Evolutionary conservation across 371 early-diverging fungal species (phyloP).

Genomic region (Mucor sp.): DNA sequence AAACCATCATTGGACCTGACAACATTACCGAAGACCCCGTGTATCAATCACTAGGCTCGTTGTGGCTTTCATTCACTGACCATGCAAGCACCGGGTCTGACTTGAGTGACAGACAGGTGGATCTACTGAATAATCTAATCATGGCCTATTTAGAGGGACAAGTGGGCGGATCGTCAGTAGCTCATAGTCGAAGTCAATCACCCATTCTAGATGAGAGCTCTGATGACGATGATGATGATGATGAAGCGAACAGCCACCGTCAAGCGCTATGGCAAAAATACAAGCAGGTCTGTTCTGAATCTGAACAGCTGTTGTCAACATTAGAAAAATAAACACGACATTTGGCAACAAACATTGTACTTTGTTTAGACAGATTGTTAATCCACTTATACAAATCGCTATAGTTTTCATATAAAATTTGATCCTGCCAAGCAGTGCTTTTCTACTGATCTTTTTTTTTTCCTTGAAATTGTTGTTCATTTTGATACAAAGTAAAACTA

Average conservation of each 20-base stretch:
- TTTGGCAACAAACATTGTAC: background rate
- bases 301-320: conserved; percentile 1
- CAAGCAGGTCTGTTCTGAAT: background rate
- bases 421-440: background rate
- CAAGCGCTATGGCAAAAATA: conserved; percentile 18
- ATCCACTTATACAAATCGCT: background rate
- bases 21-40: conserved; percentile 21
- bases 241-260: background rate
- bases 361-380: conserved; percentile 4
- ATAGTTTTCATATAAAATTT: background rate
- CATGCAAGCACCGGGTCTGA: background rate
- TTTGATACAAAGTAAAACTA: background rate
- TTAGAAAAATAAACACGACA: background rate
- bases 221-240: background rate
- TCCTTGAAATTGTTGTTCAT: background rate
- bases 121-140: conserved; percentile 38
- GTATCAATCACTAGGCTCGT: conserved; percentile 29
- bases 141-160: conserved; percentile 45
- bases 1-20: conserved; percentile 38
- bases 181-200: background rate
- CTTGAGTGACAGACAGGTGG: conserved; percentile 29
- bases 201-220: background rate
- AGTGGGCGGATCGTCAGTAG: background rate
- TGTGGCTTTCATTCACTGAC: conserved; percentile 46
- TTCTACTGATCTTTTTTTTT: background rate